Base-by-base conservation (phyloP, 169 alveolate species). In the Pseudocohnilembus persalinus region DNA sequence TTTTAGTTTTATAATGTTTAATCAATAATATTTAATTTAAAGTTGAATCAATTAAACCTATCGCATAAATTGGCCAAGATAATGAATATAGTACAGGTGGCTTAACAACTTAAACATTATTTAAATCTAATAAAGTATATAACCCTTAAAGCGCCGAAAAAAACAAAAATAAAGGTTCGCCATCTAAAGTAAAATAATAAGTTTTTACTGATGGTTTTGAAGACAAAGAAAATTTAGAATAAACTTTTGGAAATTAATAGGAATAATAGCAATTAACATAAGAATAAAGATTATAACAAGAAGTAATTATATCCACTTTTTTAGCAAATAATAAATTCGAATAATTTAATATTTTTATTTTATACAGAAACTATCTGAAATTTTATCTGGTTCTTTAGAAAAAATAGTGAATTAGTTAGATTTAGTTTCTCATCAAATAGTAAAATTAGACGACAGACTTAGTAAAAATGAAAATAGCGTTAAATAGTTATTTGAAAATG, bases 41-140 rank as follows among this genome's bases (percentile, higher is more conserved):
- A 76, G n/a, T 31, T 15, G 29, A 76, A 31, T 29, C 0, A 1
- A n/a, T 75, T 27, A 16, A 26, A 75, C 34, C 35, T 27, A 31
- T 31, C 0, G 15, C 1, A 11, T 20, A 25, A 29, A 20, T 76
- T 0, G 31, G 25, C 16, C 0, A 1, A 76, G 82, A 77, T 27
- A 72, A 29, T 79, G 33, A 79, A 49, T 63, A 79, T 29, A 79
- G 84, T 29, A 79, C 76, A n/a, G 84, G 84, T n/a, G 84, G 84
- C 24, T 49, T 79, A 30, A 34, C 35, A 29, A 29, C 84, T 16
- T 49, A 29, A 1, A 79, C 84, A 0, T 76, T 79, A 29, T 79
- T 79, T 49, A 79, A 79, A 64, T 34, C 84, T 32, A 79, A 79
- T 64, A 79, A 79, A 79, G 68, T 49, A 49, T 20, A 49, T 20